Conservation (phyloP, 2,329 filamentous ascomycete species). For the Aspergillus eucalypticola region DNA sequence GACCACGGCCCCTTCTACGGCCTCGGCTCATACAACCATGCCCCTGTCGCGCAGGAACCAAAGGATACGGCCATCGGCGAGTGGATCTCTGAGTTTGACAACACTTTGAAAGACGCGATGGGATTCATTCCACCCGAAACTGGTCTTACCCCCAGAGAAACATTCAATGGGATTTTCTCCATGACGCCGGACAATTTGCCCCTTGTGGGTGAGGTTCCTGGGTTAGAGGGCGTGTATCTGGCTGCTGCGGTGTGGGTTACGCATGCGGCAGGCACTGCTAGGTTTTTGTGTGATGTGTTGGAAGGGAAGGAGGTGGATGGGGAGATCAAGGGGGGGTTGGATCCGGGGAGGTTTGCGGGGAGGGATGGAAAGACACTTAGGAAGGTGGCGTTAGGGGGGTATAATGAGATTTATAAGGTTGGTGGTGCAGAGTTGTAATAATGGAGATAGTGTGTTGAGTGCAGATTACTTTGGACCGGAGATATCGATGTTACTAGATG, state of each 20-base stretch:
- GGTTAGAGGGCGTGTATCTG: constrained; percentile 29
- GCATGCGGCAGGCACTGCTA: constrained; percentile 36
- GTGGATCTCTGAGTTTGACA: constrained; percentile 28
- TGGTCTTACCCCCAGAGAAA: constrained; percentile 16
- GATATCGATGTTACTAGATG: too few species aligned
- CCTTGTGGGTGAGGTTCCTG: constrained; percentile 30
- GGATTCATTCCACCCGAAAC: constrained; percentile 22
- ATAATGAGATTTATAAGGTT: constrained; percentile 35
- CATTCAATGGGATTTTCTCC: constrained; percentile 37
- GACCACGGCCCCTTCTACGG: constrained; percentile 37
- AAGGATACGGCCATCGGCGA: constrained; percentile 20
- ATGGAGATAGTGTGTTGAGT: too few species aligned
- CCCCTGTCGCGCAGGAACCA: constrained; percentile 24
- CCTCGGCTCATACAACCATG: constrained; percentile 37
- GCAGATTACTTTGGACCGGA: too few species aligned
- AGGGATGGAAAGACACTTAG: constrained; percentile 21
- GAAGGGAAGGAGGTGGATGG: constrained; percentile 22
- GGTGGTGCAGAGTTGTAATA: neutral
- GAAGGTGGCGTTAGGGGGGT: constrained; percentile 27
- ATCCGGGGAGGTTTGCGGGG: constrained; percentile 29
- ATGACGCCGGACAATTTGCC: constrained; percentile 40
- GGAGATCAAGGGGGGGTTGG: constrained; percentile 19
- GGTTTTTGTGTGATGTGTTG: constrained; percentile 20
- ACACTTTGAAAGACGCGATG: constrained; percentile 21
- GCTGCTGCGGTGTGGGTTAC: constrained; percentile 41